Conservation (phyloP, 352 stramenopile species). For the Globisporangium ultimum region DNA sequence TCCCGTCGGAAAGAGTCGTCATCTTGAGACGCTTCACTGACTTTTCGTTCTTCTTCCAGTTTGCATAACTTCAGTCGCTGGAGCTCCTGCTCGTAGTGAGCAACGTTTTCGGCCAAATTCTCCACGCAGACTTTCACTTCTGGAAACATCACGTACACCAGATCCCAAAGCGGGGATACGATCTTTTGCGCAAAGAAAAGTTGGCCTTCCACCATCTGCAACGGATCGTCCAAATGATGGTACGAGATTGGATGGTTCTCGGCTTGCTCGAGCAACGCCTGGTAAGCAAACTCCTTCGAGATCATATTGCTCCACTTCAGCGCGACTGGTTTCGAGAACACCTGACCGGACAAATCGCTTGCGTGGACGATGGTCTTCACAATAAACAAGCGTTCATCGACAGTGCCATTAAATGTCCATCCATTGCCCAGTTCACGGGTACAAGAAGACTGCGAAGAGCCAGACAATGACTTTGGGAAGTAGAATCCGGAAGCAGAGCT, state of each 20-base stretch:
- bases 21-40: slow-evolving; percentile 9
- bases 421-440: slow-evolving; percentile 31
- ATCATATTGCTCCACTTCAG: slow-evolving; percentile 91
- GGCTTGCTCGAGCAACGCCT: slow-evolving; percentile 79
- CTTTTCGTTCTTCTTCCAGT: slow-evolving; percentile 12
- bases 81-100: slow-evolving; percentile 77
- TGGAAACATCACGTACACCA: slow-evolving; percentile 78
- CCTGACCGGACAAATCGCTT: slow-evolving; percentile 82
- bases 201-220: slow-evolving; percentile 85
- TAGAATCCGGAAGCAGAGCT: slow-evolving; percentile 4
- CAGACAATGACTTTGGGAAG: slow-evolving; percentile 9
- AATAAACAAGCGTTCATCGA: slow-evolving; percentile 82
- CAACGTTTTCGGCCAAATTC: slow-evolving; percentile 74
- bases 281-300: slow-evolving; percentile 86
- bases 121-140: slow-evolving; percentile 58
- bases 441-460: slow-evolving; percentile 16
- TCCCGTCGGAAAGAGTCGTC: slow-evolving; percentile 25
- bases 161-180: slow-evolving; percentile 68
- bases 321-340: slow-evolving; percentile 84
- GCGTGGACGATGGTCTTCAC: slow-evolving; percentile 85
- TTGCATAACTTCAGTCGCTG: slow-evolving; percentile 54
- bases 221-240: slow-evolving; percentile 71
- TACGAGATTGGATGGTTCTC: slow-evolving; percentile 82
- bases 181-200: slow-evolving; percentile 87
- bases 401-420: slow-evolving; percentile 60